Base-by-base conservation (phyloP, 2,329 filamentous ascomycete species). In the Corynespora cassiicola region DNA sequence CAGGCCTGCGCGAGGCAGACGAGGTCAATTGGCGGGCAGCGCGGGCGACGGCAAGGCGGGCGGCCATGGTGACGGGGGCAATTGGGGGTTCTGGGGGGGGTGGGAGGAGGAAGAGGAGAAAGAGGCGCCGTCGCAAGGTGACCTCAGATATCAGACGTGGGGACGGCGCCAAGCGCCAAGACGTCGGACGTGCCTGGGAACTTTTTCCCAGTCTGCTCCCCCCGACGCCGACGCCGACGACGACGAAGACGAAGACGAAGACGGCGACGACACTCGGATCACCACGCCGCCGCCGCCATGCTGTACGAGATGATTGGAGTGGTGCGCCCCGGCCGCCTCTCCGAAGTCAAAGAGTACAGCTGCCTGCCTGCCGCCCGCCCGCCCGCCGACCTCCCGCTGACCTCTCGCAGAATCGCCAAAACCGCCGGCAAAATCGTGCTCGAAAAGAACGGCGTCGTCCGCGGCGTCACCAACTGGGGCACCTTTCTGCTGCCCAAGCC, bases 261-360 rank as follows among this genome's bases (percentile, higher is more conserved):
- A 27, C 36, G 23, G 39, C 39, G 33, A 16, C 36, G 35, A 29
- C 41, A 44, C 36, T 38, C 27, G 20, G 33, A 27, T 25, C 31
- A 34, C 41, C 14, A 21, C 31, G n/a, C 23, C 17, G n/a, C 23
- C 27, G 43, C 29, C 52, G 63, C 40, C 53, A 96, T 99, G 94
- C 77, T 99, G 75, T 99, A 99, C 79, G 94, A 99, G 77, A 78
- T 97, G 65, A 94, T 99, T 72, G 94, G 88, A 70, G 86, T 96
- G 74, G 94, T 96, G 75, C 92, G 94, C 65, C 89, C 90, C 56
- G 89, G 89, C 78, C 92, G 84, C 73, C 75, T 96, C 66, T 76
- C 79, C 66, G 92, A 97, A 79, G 91, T 96, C 62, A 95, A 92
- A 83, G 92, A 97, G 90, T 96, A 84, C 56, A 80, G 75, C 54